A percentile compares a stretch with the other conserved stretches of the same genome.
phyloP scores from a whole-genome alignment of 805 yeast species.

The Jamesozyma spencerorum region DNA sequence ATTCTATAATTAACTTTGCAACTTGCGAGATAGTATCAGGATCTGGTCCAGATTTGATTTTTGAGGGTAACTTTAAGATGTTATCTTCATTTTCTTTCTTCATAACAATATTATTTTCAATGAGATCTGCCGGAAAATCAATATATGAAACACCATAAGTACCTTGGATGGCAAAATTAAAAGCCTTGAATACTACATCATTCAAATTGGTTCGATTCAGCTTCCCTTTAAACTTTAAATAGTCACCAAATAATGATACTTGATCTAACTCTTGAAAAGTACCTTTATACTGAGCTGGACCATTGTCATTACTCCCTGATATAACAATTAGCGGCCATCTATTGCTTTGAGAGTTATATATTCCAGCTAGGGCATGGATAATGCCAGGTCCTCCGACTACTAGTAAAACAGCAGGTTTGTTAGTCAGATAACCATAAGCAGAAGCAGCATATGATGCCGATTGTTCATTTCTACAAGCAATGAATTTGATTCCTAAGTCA shows the following conservation, averaged over 20 bases:
- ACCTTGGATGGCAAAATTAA: constrained; percentile 31
- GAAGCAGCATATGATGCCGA: constrained; percentile 72
- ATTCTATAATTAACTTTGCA: constrained; percentile 24
- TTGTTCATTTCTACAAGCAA: constrained; percentile 62
- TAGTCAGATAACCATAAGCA: constrained; percentile 56
- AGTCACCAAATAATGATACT: constrained; percentile 38
- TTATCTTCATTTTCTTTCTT: too few relatives aligned
- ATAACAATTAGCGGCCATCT: constrained; percentile 57
- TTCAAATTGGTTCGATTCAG: constrained; percentile 12
- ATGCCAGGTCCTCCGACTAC: constrained; percentile 75
- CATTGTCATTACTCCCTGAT: constrained; percentile 49
- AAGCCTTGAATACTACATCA: constrained; percentile 15
- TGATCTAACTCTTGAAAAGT: constrained; percentile 70
- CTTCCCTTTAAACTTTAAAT: constrained; percentile 44
- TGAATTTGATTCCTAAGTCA: constrained; percentile 43
- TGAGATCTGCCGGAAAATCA: constrained; percentile 56
- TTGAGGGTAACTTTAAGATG: constrained; percentile 3
- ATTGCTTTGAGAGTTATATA: constrained; percentile 52
- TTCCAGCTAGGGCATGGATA: constrained; percentile 58
- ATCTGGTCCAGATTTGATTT: constrained; percentile 11
- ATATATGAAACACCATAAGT: constrained; percentile 54
- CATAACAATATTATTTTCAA: constrained; percentile 22
- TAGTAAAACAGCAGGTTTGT: constrained; percentile 54
- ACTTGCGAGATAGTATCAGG: constrained; percentile 23
- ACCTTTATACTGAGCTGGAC: constrained; percentile 42